Percentiles rank a stretch among this genome's conserved stretches.
phyloP scores from a whole-genome alignment of 176 grass and related monocot genomes.

The Olyra latifolia region DNA sequence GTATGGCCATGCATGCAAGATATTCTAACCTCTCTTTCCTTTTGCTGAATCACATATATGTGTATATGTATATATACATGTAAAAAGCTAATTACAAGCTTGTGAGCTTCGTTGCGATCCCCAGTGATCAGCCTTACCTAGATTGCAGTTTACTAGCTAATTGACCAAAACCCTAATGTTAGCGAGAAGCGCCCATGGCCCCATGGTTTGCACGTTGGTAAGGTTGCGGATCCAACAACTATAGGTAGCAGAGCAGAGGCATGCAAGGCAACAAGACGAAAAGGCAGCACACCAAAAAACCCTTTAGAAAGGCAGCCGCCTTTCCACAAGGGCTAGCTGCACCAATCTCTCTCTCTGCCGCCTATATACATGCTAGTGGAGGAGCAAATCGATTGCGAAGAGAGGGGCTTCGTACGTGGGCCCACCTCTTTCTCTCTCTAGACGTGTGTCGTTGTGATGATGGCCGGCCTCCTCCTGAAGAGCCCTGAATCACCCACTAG shows the following conservation, averaged over 20 bases:
- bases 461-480: slow-evolving; percentile 38
- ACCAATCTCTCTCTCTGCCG: slow-evolving; percentile 15
- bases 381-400: slow-evolving; percentile 45
- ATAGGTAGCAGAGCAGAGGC: background rate
- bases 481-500: slow-evolving; percentile 35
- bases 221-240: background rate
- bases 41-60: too few species aligned
- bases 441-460: slow-evolving; percentile 28
- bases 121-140: too few species aligned
- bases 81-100: too few species aligned
- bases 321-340: slow-evolving; percentile 38
- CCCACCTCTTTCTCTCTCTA: background rate
- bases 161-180: background rate
- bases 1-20: background rate
- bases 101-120: too few species aligned
- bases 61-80: too few species aligned
- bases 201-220: slow-evolving; percentile 32
- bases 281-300: slow-evolving; percentile 41
- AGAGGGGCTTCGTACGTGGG: background rate
- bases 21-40: background rate
- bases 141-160: background rate
- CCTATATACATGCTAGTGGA: too few species aligned
- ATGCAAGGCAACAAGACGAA: slow-evolving; percentile 27
- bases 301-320: slow-evolving; percentile 47
- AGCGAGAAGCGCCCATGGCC: too few species aligned